Evolutionary conservation across 345 rosid species (phyloP), one percentile per base, ranked within the genome.

Genomic region (Anastatica hierochuntica): DNA sequence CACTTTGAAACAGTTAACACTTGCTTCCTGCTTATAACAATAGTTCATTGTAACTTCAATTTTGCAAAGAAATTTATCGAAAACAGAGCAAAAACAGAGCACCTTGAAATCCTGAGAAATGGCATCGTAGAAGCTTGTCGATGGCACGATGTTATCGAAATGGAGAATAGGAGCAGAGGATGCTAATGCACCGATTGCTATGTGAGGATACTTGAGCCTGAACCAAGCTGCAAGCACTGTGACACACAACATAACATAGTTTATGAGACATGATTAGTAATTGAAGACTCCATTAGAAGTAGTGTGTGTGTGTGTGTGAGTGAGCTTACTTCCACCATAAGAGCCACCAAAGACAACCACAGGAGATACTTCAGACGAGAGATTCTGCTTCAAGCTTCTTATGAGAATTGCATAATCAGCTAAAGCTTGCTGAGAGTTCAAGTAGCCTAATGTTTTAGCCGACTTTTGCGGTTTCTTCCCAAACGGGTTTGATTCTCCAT

Each of bases 211-310:
- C 63, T 88, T 87, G 39, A 88, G 64, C 56, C 96, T 80, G 61
- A 88, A 88, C 94, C 94, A 81, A 1, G 94, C 79, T 23, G 94
- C 96, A 56, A 87, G 60, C 96, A 81, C 96, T 84, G 84, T 26
- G 35, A 16, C 55, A 41, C 1, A 55, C 58, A 42, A 55, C 65
- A 59, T 14, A 40, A 43, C n/a, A n/a, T n/a, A n/a, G n/a, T n/a
- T n/a, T n/a, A n/a, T n/a, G n/a, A n/a, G n/a, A n/a, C n/a, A n/a
- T n/a, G n/a, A n/a, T n/a, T n/a, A n/a, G n/a, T n/a, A n/a, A n/a
- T n/a, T n/a, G n/a, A n/a, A n/a, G n/a, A n/a, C n/a, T n/a, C n/a
- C n/a, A n/a, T n/a, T n/a, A n/a, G n/a, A n/a, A n/a, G 20, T 33
- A 17, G 29, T 31, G 44, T 26, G 12, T 46, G 53, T 17, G 48